Evolutionary conservation across 2,329 filamentous ascomycete species (phyloP).

Genomic region (Bisporella sp.): DNA sequence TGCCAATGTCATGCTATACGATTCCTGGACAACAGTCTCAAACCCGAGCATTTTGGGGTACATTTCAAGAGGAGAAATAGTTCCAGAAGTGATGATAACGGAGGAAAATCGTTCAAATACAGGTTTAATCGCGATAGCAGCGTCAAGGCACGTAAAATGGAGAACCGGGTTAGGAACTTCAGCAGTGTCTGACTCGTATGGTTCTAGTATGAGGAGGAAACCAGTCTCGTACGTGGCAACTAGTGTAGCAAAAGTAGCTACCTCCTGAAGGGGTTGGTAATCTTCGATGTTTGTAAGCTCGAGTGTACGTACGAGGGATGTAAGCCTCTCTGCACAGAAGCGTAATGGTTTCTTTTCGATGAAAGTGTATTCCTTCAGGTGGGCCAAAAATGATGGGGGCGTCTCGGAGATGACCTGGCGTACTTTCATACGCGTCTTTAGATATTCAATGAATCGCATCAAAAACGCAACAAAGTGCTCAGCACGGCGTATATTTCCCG

Average conservation of each 20-base stretch:
- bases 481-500: slow-evolving; percentile 90
- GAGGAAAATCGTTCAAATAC: slow-evolving; percentile 97
- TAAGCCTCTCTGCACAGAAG: slow-evolving; percentile 91
- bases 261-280: slow-evolving; percentile 92
- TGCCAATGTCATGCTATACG: slow-evolving; percentile 93
- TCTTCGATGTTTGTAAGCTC: slow-evolving; percentile 98
- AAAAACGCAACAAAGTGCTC: slow-evolving; percentile 95
- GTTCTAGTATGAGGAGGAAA: slow-evolving; percentile 93
- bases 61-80: slow-evolving; percentile 95
- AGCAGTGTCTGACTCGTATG: slow-evolving; percentile 90
- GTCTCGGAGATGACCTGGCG: slow-evolving; percentile 96
- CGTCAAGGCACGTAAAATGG: slow-evolving; percentile 94
- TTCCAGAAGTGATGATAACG: slow-evolving; percentile 97
- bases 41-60: slow-evolving; percentile 99
- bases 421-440: slow-evolving; percentile 98
- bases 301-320: slow-evolving; percentile 87
- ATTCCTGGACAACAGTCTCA: slow-evolving; percentile 86
- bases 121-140: slow-evolving; percentile 94
- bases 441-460: slow-evolving; percentile 94
- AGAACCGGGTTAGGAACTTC: slow-evolving; percentile 95
- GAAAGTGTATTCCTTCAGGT: slow-evolving; percentile 92
- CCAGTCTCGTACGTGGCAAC: slow-evolving; percentile 96
- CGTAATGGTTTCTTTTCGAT: slow-evolving; percentile 93
- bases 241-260: slow-evolving; percentile 93
- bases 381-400: slow-evolving; percentile 83